A percentile compares a stretch with the other conserved stretches of the same genome.
These are phyloP conservation scores for Calophaca sinica DNA, from an alignment of 306 rosid species.

Conservation along the genomic window DNA sequence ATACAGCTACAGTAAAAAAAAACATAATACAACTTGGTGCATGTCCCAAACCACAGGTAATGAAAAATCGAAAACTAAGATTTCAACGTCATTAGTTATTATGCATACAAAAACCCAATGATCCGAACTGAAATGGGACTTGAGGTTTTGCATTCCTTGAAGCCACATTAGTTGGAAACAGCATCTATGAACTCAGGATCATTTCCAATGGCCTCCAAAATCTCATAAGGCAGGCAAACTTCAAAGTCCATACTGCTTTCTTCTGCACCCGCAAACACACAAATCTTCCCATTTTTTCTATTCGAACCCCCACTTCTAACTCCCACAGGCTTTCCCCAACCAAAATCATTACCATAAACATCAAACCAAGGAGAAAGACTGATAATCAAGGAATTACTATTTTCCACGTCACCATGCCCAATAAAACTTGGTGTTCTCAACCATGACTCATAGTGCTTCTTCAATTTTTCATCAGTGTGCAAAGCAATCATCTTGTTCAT, in stretches of 20 bases:
- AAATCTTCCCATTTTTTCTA: conserved; percentile 45
- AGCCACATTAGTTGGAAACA: too few relatives aligned
- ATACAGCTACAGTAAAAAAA: too few relatives aligned
- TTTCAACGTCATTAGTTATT: too few relatives aligned
- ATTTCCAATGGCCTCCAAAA: conserved; percentile 46
- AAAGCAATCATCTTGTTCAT: conserved; percentile 41
- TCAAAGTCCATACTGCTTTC: conserved; percentile 51
- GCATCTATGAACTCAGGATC: conserved; percentile 44
- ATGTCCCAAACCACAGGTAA: too few relatives aligned
- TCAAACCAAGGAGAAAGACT: conserved; percentile 47
- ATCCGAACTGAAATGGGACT: too few relatives aligned
- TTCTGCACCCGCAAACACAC: conserved; percentile 40
- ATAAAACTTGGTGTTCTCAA: conserved; percentile 8
- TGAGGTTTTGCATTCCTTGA: too few relatives aligned
- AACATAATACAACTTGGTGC: too few relatives aligned
- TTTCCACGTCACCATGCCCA: too few relatives aligned
- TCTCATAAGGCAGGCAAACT: conserved; percentile 34
- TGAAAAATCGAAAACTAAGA: too few relatives aligned
- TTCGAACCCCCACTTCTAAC: conserved; percentile 49
- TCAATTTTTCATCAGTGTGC: conserved; percentile 5
- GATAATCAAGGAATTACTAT: too few relatives aligned
- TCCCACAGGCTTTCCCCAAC: conserved; percentile 54
- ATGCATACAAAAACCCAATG: too few relatives aligned
- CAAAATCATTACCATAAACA: conserved; percentile 54
- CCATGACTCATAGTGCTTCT: conserved; percentile 31